Evolutionary conservation across 179 eudicot species (phyloP).

Genomic region (Vitellaria paradoxa): DNA sequence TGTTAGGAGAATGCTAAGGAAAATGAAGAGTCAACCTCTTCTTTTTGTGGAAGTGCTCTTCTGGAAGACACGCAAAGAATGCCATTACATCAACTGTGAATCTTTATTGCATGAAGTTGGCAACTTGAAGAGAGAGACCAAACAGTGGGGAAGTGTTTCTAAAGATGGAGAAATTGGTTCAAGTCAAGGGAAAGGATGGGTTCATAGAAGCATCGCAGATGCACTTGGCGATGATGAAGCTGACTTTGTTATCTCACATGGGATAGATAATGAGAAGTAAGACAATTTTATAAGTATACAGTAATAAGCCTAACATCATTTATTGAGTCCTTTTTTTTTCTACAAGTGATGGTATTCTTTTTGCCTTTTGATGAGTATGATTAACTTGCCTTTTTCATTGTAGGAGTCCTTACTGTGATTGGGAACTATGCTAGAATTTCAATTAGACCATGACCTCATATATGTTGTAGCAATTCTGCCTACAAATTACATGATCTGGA

Average conservation of each 20-base stretch:
- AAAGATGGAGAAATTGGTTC: slow-evolving; percentile 45
- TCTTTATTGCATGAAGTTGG: slow-evolving; percentile 67
- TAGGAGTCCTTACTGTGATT: not conserved
- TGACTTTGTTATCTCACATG: slow-evolving; percentile 50
- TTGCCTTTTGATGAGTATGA: not conserved
- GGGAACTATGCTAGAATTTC: not conserved
- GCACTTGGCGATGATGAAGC: slow-evolving; percentile 98
- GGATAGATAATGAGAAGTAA: slow-evolving; percentile 48
- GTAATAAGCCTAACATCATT: not conserved
- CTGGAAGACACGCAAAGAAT: slow-evolving; percentile 84
- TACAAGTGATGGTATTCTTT: no score
- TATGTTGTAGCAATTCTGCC: not conserved
- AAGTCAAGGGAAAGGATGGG: slow-evolving; percentile 40
- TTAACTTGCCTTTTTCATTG: not conserved
- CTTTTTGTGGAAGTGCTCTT: slow-evolving; percentile 89
- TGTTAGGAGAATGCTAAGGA: slow-evolving; percentile 86
- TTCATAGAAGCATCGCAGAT: slow-evolving; percentile 77
- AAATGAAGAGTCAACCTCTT: slow-evolving; percentile 90
- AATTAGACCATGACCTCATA: not conserved
- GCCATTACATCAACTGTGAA: slow-evolving; percentile 77
- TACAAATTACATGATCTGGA: not conserved
- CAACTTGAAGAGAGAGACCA: slow-evolving; percentile 52
- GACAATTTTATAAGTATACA: slow-evolving; percentile 13
- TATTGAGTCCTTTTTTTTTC: not conserved
- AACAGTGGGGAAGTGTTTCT: slow-evolving; percentile 36